Base-by-base conservation (phyloP, 2,329 filamentous ascomycete genomes). In the Trichophyton schoenleinii region DNA sequence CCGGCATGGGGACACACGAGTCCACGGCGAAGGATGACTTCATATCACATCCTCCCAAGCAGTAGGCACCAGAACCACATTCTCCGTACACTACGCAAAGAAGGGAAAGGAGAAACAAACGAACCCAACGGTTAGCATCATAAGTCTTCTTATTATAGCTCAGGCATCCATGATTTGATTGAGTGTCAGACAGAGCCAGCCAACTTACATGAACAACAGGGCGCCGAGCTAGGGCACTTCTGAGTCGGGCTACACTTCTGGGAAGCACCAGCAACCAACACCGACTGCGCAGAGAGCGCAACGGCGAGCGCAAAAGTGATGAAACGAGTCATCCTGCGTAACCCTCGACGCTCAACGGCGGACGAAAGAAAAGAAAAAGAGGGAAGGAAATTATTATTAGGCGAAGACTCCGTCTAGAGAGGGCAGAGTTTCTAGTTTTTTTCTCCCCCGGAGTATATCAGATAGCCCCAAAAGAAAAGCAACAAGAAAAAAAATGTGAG, bases 41-140 rank as follows among this genome's bases (percentile, higher is more conserved):
- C 36, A 91, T 89, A 72, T 97, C 92, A 78, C 94, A 99, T 65
- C 94, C 94, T 69, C 94, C 94, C 20, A 99, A 83, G 71, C 94
- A 99, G 81, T 88, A 97, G 61, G 91, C 94, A 69, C 94, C 94
- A 61, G 91, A 85, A 77, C 92, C 94, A 70, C 94, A 97, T 74
- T 92, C 81, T 68, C 89, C 89, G 75, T 96, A 97, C 75, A 94
- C 90, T 95, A 70, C 58, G 67, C 15, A 48, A 61, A 53, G 60
- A 49, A 34, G 42, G 28, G 60, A 41, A 59, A 42, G 65, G 52
- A 66, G 62, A n/a, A 52, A 46, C 2, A n/a, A 22, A 22, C 18
- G 1, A 4, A 15, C 22, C 11, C 44, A 25, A 22, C 44, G 11
- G 44, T 48, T 3, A 48, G 20, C 18, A 25, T 25, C 20, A 20